Conservation (phyloP, 495 filamentous ascomycete genomes). For the Pseudoneurospora amorphoporcata region DNA sequence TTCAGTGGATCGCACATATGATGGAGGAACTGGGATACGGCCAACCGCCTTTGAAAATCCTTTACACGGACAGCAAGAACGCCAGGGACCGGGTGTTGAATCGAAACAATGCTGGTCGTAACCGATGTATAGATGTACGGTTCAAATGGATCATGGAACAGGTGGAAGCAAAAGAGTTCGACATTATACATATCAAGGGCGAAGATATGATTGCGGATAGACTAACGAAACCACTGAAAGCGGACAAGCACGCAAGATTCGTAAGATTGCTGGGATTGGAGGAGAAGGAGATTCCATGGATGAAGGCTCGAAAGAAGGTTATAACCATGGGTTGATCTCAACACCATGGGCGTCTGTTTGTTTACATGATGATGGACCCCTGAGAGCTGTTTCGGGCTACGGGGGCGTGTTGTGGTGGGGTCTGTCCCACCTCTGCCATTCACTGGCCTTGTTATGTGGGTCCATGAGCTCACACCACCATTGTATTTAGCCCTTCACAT, state of each 20-base stretch:
- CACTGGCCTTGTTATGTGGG: no score
- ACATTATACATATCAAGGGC: not conserved
- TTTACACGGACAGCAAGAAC: not conserved
- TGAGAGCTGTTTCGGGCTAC: no score
- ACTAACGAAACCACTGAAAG: not conserved
- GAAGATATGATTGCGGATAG: not conserved
- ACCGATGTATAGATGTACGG: not conserved
- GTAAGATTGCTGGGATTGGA: not conserved
- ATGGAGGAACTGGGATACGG: not conserved
- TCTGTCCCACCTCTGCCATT: no score
- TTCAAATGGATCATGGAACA: constrained; percentile 1
- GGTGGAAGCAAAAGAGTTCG: not conserved
- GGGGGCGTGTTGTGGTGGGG: no score
- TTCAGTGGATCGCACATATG: not conserved
- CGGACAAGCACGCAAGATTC: not conserved
- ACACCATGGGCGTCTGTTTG: not conserved
- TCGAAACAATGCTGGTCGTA: not conserved
- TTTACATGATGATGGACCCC: no score
- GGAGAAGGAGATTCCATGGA: not conserved
- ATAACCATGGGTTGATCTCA: not conserved
- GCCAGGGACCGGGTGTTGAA: not conserved
- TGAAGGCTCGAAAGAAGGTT: no score
- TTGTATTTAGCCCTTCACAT: no score
- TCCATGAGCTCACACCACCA: no score
- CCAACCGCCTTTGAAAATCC: not conserved